A percentile compares a stretch with the other conserved stretches of the same genome.
Conservation (phyloP, 2,329 filamentous ascomycete species). For the Ophiobolus disseminans region DNA sequence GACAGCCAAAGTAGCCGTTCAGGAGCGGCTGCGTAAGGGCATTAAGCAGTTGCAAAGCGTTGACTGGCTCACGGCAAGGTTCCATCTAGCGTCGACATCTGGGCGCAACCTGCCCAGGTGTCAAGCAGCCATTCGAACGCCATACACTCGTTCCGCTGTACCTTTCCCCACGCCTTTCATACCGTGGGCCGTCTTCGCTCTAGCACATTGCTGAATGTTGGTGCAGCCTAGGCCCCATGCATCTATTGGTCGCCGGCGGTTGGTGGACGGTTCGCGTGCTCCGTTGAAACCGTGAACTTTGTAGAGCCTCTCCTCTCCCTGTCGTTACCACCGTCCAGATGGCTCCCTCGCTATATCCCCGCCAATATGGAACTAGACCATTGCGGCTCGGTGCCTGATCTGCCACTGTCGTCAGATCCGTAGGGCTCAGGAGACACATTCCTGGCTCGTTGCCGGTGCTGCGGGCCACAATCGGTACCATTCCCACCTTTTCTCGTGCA, state of each 20-base stretch:
- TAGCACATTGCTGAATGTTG: slow-evolving; percentile 32
- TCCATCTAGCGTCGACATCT: slow-evolving; percentile 25
- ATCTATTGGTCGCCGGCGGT: slow-evolving; percentile 28
- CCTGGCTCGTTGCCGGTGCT: slow-evolving; percentile 36
- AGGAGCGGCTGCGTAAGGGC: neutral
- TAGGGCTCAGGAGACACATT: slow-evolving; percentile 41
- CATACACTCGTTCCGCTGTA: slow-evolving; percentile 22
- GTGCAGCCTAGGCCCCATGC: slow-evolving; percentile 27
- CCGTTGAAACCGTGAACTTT: slow-evolving; percentile 17
- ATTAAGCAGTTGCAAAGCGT: too few species aligned
- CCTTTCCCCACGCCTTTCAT: slow-evolving; percentile 21
- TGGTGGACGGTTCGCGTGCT: slow-evolving; percentile 32
- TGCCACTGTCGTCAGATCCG: slow-evolving; percentile 23
- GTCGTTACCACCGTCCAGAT: slow-evolving; percentile 41
- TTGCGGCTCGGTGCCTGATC: slow-evolving; percentile 44
- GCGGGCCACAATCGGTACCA: slow-evolving; percentile 42
- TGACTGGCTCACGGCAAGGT: slow-evolving; percentile 21
- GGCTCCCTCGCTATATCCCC: slow-evolving; percentile 40
- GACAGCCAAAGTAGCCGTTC: slow-evolving; percentile 7
- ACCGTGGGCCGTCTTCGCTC: slow-evolving; percentile 35
- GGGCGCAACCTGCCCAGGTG: slow-evolving; percentile 25
- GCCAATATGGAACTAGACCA: slow-evolving; percentile 35
- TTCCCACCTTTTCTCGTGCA: slow-evolving; percentile 36
- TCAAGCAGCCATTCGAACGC: slow-evolving; percentile 10
- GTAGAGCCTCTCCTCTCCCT: slow-evolving; percentile 28